Base-by-base conservation (phyloP, 805 yeast species). In the Candida nemodendra region DNA sequence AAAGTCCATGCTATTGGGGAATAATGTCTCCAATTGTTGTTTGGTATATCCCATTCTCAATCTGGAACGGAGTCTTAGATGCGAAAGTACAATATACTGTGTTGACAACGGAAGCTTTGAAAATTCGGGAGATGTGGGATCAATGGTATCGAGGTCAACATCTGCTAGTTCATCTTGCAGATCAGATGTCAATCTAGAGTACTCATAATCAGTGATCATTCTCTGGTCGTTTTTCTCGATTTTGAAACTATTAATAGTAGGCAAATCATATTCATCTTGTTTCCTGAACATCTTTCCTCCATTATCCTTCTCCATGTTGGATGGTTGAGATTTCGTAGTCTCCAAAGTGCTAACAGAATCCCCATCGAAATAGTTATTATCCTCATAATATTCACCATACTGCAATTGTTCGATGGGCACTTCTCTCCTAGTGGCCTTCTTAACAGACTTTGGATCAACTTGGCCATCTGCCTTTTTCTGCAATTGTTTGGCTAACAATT, bases 11-110 rank as follows among this genome's bases (percentile, higher is more conserved):
- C 90, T 78, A 52, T 85, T 72, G 0, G 96, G 95, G 51, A 91
- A 93, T 38, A 88, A 65, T 4, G 75, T 66, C 47, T 86, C 85
- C 24, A 93, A 67, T 54, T 93, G 97, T n/a, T 85, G 89, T 40
- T 89, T 86, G 0, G 91, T 71, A 55, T 85, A 90, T 1, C 99
- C 99, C 95, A 93, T 82, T 65, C 99, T 79, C 57, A 93, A 72
- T 41, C 99, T 67, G 0, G 97, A 90, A 44, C 88, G 74, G 18
- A 89, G 65, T 39, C 99, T 62, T 12, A 95, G 72, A 42, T 86
- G 87, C 8, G 93, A 86, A 9, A 93, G 64, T 3, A 88, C 77
- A 76, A 89, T 87, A 56, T 93, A 93, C 56, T 89, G 96, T 0
- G 95, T 81, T 0, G 89, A 76, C 34, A 81, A 65, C 0, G 99